Percentiles rank a stretch among this genome's conserved stretches.
Conservation (phyloP, 2,329 filamentous ascomycete genomes). For the Phyllosticta ampelicida region DNA sequence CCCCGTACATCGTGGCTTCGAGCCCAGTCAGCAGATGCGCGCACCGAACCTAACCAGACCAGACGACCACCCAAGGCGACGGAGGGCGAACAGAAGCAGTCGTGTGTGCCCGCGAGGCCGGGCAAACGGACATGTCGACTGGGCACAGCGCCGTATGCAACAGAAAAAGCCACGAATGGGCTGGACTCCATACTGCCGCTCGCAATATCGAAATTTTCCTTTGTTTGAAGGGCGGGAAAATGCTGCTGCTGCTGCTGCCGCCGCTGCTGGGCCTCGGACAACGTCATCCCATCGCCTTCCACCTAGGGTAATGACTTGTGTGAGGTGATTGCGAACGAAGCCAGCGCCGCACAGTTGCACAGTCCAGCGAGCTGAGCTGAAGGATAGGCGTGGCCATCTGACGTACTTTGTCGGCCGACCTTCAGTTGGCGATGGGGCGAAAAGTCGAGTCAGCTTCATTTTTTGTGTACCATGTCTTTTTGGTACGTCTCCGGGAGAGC, state of each 20-base stretch:
- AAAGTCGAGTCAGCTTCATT: background rate
- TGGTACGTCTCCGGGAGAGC: background rate
- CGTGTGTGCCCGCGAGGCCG: background rate
- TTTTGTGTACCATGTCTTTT: too few species aligned
- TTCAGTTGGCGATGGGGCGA: background rate
- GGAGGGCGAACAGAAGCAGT: background rate
- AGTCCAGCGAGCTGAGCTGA: background rate
- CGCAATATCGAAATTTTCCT: background rate
- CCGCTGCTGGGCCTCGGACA: background rate
- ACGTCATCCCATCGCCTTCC: background rate
- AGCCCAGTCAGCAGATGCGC: background rate
- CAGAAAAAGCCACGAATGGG: background rate
- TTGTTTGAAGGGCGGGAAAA: background rate
- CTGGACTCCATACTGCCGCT: background rate
- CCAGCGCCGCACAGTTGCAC: background rate
- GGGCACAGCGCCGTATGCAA: background rate
- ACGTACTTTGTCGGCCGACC: background rate
- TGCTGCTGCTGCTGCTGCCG: background rate
- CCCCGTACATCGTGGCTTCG: background rate
- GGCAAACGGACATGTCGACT: background rate
- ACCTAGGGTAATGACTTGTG: background rate
- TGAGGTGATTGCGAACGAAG: background rate
- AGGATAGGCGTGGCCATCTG: background rate
- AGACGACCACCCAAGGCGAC: background rate
- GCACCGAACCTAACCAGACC: background rate